Base-by-base conservation (phyloP, 2,329 filamentous ascomycete species). In the Epichloe brachyelytri region DNA sequence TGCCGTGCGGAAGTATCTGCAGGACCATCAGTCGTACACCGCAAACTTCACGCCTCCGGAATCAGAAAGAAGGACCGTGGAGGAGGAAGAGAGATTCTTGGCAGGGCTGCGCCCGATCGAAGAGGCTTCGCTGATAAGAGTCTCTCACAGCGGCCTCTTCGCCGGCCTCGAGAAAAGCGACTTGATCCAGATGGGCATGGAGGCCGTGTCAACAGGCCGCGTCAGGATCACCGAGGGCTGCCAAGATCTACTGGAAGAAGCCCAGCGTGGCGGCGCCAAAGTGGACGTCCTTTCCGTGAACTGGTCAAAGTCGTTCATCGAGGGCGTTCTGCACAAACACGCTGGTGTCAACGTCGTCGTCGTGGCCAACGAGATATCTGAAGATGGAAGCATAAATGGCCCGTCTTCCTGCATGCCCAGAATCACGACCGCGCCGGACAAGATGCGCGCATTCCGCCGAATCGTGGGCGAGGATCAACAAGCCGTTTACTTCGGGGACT, bases 401-500 rank as follows among this genome's bases (percentile, higher is more conserved):
- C 71, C 71, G 0, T 60, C 59, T 6, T 57, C 62, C 3, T 53
- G 68, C 43, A 54, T 48, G 4, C 46, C 58, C 5, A 53, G 54
- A 6, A 55, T 62, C 53, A 64, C 61, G 20, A 74, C 72, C 37
- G 71, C 70, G 2, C 51, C 59, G 6, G 75, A 78, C 59, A 79
- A 79, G 63, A 57, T 70, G 17, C 61, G 64, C 11, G 71, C 66
- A 3, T 57, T 77, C 52, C 50, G 60, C n/a, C 57, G 62, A 6
- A 55, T 70, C 34, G 54, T 50, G 6, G 58, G 58, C 45, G 46
- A 7, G 12, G 48, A 50, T 12, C 55, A 59, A 4, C 55, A 51
- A 51, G 58, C 67, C n/a, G 60, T 77, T n/a, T 81, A 80, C 63
- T 72, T 79, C 59, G 78, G 78, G 7, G 78, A 81, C 59, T 79